Conservation (phyloP, 768 basidiomycete species). For the Serendipita sp. region DNA sequence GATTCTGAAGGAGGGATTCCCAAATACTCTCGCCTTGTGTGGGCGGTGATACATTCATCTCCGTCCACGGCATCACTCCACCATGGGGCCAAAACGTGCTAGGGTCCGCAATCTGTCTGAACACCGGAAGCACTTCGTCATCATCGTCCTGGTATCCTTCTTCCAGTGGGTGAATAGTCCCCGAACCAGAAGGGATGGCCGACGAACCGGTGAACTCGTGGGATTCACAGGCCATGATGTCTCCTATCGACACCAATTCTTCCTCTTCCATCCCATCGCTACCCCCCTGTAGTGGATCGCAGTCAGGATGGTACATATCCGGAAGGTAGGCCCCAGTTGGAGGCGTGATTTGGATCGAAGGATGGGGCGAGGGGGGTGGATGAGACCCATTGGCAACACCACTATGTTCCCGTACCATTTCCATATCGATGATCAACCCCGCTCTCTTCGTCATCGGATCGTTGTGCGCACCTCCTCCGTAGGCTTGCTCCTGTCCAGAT, state of each 20-base stretch:
- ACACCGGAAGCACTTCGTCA: background rate
- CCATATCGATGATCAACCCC: background rate
- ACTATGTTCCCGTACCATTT: background rate
- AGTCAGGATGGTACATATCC: background rate
- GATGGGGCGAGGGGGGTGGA: background rate
- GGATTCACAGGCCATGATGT: background rate
- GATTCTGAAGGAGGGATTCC: background rate
- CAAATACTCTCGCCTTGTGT: background rate
- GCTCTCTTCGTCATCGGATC: background rate
- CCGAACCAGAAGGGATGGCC: background rate
- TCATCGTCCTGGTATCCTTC: background rate
- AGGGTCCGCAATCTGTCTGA: background rate
- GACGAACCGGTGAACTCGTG: background rate
- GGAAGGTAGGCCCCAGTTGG: background rate
- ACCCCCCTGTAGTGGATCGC: background rate
- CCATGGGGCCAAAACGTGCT: background rate
- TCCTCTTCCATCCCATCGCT: background rate
- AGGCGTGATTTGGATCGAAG: slow-evolving; percentile 1
- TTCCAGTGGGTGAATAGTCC: background rate
- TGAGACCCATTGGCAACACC: background rate
- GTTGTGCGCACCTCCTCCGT: background rate
- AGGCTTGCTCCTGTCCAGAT: background rate
- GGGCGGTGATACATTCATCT: too few relatives aligned
- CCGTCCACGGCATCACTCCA: background rate
- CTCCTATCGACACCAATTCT: background rate